Evolutionary conservation across 2,329 filamentous ascomycete genomes (phyloP), one percentile per base, ranked within the genome.

Genomic region (Allantophomopsis lycopodina): DNA sequence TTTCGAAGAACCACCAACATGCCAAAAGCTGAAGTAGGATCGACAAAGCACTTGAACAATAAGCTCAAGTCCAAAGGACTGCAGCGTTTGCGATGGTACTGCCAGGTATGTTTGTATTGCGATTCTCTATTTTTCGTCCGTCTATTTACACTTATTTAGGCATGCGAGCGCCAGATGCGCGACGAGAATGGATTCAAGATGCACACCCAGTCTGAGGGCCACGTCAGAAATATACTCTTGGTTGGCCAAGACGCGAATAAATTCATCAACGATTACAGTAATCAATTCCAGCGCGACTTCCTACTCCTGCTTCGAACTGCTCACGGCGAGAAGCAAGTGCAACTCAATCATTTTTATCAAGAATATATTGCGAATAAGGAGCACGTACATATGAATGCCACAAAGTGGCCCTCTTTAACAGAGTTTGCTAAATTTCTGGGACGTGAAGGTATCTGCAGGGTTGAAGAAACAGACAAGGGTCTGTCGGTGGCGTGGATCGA

Each of bases 301-400:
- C 46, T 93, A 1, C 67, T 76, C 42, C 66, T 91, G 2, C 67
- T 98, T 6, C 73, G 76, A 42, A 94, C 88, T 0, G 75, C 79
- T 0, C 91, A 98, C 53, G 86, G 87, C 46, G 87, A 94, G 60
- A 98, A 98, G 60, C 73, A 77, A 51, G 78, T 96, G 1, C 73
- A 88, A 28, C 75, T 88, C 38, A 98, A 98, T 54, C 79, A 84
- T 45, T 96, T 96, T 58, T 98, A 98, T 61, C 86, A 96, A 57
- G 80, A 88, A 54, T 91, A 94, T 52, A 95, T 96, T 49, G 71
- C 76, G 13, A 81, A 89, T 49, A 87, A 88, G 58, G 72, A 86
- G 52, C 89, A 96, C 56, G 66, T 91, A 7, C 91, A 96, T 56
- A 87, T 96, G 83, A 95, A 95, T 59, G 70, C 86, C 7, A 96